Evolutionary conservation across 1,284 basidiomycete genomes (phyloP), one percentile per base, ranked within the genome.

Genomic region (Cryptococcus maquisensis): DNA sequence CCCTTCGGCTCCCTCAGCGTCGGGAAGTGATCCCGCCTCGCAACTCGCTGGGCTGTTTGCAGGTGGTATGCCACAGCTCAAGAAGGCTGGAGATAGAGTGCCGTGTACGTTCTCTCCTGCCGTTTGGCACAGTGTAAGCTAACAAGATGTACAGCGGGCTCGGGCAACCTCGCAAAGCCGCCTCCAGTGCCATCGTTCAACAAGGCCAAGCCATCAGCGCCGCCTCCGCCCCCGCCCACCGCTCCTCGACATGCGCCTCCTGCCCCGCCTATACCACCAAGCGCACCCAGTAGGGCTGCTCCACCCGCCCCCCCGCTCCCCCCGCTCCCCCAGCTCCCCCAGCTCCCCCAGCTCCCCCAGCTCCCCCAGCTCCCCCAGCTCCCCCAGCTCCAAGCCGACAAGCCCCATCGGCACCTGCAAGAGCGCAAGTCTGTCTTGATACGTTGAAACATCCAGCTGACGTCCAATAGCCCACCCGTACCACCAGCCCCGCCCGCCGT

Each of bases 51-150:
- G 84, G 4, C 73, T 95, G 5, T 94, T 95, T 68, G 90, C 91
- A 39, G 90, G 89, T 21, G 91, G 92, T 1, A 86, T 95, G 79
- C 92, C 92, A 2, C 91, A 89, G 68, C 72, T 95, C 64, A 93
- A 87, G 78, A 84, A 88, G 51, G 81, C 86, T 20, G 87, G 84
- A 18, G 82, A 78, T 68, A 49, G 54, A 20, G 49, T 41, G 23
- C 9, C 47, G 2, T 40, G 57, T 59, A 48, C 52, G 54, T 55
- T 0, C 15, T 6, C 20, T 15, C 5, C 6, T 8, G 28, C n/a
- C n/a, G 18, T 37, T 18, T 44, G 8, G n/a, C 28, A n/a, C 21
- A 18, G 16, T 48, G 36, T 26, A 8, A 7, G 24, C n/a, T 24
- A 26, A 32, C 45, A 16, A 13, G 4, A 21, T 21, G 13, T 8